Percentiles rank a stretch among this genome's conserved stretches.
phyloP scores from a whole-genome alignment of 352 stramenopile genomes.

The Phytophthora europaea region DNA sequence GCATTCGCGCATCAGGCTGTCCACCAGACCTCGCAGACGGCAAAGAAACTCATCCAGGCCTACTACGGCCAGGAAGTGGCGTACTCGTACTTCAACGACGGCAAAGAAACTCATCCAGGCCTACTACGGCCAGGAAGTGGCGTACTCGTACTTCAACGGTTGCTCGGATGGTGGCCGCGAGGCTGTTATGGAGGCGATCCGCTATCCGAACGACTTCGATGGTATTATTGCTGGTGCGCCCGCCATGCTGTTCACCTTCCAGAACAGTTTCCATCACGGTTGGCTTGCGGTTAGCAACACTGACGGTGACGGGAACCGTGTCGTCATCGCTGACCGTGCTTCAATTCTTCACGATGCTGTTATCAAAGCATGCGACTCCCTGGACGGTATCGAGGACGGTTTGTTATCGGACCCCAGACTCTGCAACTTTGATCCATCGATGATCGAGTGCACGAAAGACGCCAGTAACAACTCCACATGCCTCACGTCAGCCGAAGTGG shows the following conservation, averaged over 20 bases:
- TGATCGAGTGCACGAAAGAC: slow-evolving; percentile 39
- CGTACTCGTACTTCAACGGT: slow-evolving; percentile 58
- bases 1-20: slow-evolving; percentile 54
- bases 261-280: slow-evolving; percentile 55
- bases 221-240: slow-evolving; percentile 51
- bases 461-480: slow-evolving; percentile 49
- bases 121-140: slow-evolving; percentile 49
- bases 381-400: slow-evolving; percentile 52
- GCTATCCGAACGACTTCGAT: slow-evolving; percentile 53
- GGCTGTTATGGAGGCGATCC: slow-evolving; percentile 51
- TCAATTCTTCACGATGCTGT: slow-evolving; percentile 50
- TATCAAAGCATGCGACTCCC: slow-evolving; percentile 43
- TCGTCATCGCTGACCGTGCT: slow-evolving; percentile 39
- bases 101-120: slow-evolving; percentile 52
- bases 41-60: slow-evolving; percentile 51
- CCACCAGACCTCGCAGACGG: slow-evolving; percentile 44
- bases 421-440: slow-evolving; percentile 43
- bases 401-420: slow-evolving; percentile 47
- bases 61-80: slow-evolving; percentile 49
- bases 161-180: slow-evolving; percentile 55
- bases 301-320: slow-evolving; percentile 31
- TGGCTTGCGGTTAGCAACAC: slow-evolving; percentile 51
- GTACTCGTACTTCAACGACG: slow-evolving; percentile 43
- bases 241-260: slow-evolving; percentile 53
- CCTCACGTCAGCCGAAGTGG: slow-evolving; percentile 43